phyloP scores from a whole-genome alignment of 495 filamentous ascomycete species.

The Barbatosphaeria neglecta region DNA sequence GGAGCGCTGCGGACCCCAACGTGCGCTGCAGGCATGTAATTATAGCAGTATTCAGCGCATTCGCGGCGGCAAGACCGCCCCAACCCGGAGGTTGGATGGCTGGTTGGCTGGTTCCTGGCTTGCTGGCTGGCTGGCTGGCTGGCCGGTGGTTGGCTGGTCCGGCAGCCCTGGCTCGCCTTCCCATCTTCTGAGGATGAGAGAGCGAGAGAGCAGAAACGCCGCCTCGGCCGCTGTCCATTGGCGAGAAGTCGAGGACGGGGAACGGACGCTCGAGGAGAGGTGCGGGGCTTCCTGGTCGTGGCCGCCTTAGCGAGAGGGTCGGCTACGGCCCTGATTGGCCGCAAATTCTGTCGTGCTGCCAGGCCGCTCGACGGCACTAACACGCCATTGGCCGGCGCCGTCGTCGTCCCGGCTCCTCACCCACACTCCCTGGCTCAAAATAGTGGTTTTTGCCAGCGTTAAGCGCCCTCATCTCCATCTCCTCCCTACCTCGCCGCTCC shows the following conservation, averaged over 20 bases:
- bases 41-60: constrained; percentile 28
- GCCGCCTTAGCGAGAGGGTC: no score
- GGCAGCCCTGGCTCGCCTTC: no score
- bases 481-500: background rate
- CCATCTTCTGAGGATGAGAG: no score
- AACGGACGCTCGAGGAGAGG: background rate
- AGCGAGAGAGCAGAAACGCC: no score
- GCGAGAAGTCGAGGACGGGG: background rate
- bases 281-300: background rate
- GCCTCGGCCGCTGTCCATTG: background rate
- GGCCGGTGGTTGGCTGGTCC: no score
- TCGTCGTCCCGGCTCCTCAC: constrained; percentile 5
- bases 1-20: background rate
- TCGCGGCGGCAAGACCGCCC: constrained; percentile 20
- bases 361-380: constrained; percentile 2
- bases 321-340: constrained; percentile 7
- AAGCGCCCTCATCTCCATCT: background rate
- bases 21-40: constrained; percentile 13
- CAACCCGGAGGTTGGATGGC: constrained; percentile 32
- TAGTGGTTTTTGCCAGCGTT: background rate
- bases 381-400: constrained; percentile 11
- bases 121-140: background rate
- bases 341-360: constrained; percentile 19
- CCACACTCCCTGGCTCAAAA: constrained; percentile 13
- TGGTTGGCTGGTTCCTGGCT: background rate